Evolutionary conservation across 2,329 filamentous ascomycete species (phyloP).

Genomic region (Tympanopsis confertula): DNA sequence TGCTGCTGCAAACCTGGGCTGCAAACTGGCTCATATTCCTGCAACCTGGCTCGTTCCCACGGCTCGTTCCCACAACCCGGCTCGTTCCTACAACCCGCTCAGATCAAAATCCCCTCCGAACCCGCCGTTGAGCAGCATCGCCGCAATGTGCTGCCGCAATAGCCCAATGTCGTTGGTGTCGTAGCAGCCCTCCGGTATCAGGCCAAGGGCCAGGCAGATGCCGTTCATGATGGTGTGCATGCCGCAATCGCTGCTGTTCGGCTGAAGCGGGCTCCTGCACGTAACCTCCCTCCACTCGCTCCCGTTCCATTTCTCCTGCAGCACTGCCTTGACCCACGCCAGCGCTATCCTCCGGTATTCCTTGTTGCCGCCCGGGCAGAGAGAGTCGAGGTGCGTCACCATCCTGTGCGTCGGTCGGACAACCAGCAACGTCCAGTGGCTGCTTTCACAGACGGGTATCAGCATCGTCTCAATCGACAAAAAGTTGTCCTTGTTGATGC

Average conservation of each 20-base stretch:
- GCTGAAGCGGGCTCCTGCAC: constrained; percentile 42
- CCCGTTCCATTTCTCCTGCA: constrained; percentile 40
- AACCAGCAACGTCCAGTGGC: constrained; percentile 64
- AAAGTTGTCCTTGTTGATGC: constrained; percentile 47
- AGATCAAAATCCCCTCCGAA: no score
- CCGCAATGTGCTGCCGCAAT: no score
- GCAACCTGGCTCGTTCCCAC: no score
- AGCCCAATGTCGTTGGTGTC: no score
- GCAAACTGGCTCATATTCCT: no score
- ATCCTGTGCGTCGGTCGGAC: constrained; percentile 48
- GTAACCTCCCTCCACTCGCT: constrained; percentile 46
- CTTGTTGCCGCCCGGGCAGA: constrained; percentile 26
- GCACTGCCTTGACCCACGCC: constrained; percentile 44
- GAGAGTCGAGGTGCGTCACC: constrained; percentile 61
- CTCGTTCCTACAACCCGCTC: no score
- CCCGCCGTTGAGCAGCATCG: no score
- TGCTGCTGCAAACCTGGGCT: no score
- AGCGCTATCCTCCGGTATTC: constrained; percentile 28
- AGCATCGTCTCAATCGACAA: constrained; percentile 56
- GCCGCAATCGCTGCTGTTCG: constrained; percentile 65
- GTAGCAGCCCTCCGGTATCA: constrained; percentile 20
- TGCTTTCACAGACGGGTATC: constrained; percentile 52
- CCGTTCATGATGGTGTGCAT: constrained; percentile 66
- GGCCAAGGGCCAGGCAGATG: constrained; percentile 37
- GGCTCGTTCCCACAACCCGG: no score